Evolutionary conservation across 1,139 yeast species (phyloP).

Genomic region (Hyphopichia burtonii): DNA sequence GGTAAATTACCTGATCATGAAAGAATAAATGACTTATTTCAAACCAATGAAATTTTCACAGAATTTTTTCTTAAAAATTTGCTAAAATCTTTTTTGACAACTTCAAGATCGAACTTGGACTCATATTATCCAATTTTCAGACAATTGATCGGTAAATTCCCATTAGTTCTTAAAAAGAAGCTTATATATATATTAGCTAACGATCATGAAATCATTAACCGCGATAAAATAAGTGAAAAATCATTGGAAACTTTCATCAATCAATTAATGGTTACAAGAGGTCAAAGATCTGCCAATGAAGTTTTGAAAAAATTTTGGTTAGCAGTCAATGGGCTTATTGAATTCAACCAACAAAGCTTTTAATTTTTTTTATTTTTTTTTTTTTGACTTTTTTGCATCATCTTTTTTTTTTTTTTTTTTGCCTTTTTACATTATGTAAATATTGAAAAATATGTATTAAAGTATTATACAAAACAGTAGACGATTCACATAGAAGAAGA

Average conservation of each 20-base stretch:
- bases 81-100: constrained; percentile 36
- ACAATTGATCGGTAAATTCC: constrained; percentile 51
- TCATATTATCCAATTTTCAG: constrained; percentile 56
- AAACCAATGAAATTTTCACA: constrained; percentile 35
- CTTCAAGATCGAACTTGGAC: constrained; percentile 64
- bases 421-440: background rate
- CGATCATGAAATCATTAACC: constrained; percentile 9
- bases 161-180: constrained; percentile 50
- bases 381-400: too few species aligned
- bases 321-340: constrained; percentile 47
- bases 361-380: constrained; percentile 1
- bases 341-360: constrained; percentile 25
- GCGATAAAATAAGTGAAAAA: constrained; percentile 14
- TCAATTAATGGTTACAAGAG: constrained; percentile 61
- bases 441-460: background rate
- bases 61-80: constrained; percentile 27
- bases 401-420: background rate
- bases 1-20: constrained; percentile 52
- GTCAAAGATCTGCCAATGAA: constrained; percentile 57
- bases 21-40: constrained; percentile 29
- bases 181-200: constrained; percentile 4
- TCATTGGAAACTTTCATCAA: constrained; percentile 43
- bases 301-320: constrained; percentile 69
- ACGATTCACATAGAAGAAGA: background rate
- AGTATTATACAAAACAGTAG: background rate